Evolutionary conservation across 495 filamentous ascomycete genomes (phyloP), one percentile per base, ranked within the genome.

Genomic region (Neurospora sublineolata): DNA sequence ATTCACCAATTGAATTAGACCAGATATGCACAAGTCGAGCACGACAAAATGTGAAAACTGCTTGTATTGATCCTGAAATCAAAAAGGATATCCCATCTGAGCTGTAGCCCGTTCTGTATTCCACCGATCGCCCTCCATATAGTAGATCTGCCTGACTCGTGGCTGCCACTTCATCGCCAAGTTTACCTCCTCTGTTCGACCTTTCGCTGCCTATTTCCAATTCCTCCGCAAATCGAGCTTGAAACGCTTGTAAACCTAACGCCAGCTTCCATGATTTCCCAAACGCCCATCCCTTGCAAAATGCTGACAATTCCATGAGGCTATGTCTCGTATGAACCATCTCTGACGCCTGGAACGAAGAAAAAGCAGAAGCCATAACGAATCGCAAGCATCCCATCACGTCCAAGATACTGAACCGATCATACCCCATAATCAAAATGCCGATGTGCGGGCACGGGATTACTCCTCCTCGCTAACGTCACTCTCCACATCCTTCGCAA

Each of bases 391-490:
- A 46, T 12, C n/a, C 20, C 2, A 12, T 1, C 0, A 52, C 12
- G 20, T 52, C 20, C 44, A 23, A 52, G 44, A 23, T 52, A 12
- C 44, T 23, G 44, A 52, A 52, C 44, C 10, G 11, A 18, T 16
- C 12, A 64, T 36, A 64, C 5, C 52, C 52, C 52, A 33, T 18
- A 1, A 64, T 36, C 6, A 3, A 64, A 36, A 64, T 64, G 27
- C 14, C 23, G 52, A 60, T 16, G 27, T 60, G 14, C 7, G 14
- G 14, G 14, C 14, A 64, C 12, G 14, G 18, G 4, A 20, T 67
- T 39, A 80, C 72, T 80, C 78, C 72, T 80, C 78, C 73, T 79
- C 78, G 70, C 78, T 80, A 44, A 79, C 75, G n/a, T 71, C 73
- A 40, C 75, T 74, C 33, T 80, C 78, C 23, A 73, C 74, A 5